Evolutionary conservation across 805 yeast species (phyloP).

Genomic region (Candida patagonica): DNA sequence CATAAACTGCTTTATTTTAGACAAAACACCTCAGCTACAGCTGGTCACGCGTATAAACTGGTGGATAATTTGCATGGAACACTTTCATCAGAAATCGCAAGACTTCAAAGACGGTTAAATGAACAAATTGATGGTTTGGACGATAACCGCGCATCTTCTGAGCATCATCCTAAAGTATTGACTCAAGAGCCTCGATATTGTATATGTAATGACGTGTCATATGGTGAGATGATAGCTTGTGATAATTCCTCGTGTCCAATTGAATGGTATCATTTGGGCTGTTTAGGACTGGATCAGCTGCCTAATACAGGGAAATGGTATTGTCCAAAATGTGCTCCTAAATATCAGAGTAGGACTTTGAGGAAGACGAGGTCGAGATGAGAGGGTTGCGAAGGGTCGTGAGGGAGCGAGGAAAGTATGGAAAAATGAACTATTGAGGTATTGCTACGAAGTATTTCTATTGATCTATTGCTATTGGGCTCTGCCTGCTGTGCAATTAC

Average conservation of each 20-base stretch:
- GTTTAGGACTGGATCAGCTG: constrained; percentile 68
- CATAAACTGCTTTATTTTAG: constrained; percentile 4
- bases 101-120: constrained; percentile 7
- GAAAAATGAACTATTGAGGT: no score
- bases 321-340: constrained; percentile 48
- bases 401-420: no score
- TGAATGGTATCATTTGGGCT: constrained; percentile 92
- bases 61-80: constrained; percentile 8
- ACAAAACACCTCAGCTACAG: constrained; percentile 10
- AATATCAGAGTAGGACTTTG: no score
- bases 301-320: constrained; percentile 75
- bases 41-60: constrained; percentile 8
- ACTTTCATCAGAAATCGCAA: constrained; percentile 7
- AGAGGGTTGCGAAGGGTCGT: not conserved
- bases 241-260: constrained; percentile 67
- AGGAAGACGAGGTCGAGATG: not conserved
- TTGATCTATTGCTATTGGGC: no score
- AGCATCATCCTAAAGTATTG: constrained; percentile 1
- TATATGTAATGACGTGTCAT: constrained; percentile 36
- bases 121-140: not conserved
- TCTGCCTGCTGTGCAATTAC: no score
- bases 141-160: not conserved
- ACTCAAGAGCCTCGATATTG: constrained; percentile 32
- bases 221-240: constrained; percentile 87
- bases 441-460: no score